Base-by-base conservation (phyloP, 768 basidiomycete genomes). In the Leccinum truebloodii region DNA sequence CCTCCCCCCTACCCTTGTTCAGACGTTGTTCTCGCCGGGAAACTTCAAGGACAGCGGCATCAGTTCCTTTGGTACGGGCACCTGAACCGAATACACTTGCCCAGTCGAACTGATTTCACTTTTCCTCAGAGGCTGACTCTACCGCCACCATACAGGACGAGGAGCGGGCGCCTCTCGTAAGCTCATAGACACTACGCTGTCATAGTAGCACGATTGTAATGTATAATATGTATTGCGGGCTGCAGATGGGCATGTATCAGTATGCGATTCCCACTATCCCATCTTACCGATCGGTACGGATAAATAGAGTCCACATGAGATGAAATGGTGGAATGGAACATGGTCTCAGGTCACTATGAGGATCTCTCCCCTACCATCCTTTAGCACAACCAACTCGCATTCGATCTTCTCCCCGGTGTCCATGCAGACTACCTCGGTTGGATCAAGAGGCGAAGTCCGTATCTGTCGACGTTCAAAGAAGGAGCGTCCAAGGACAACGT, bases 371-470 rank as follows among this genome's bases (percentile, higher is more conserved):
- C 85, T 84, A 8, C 93, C 94, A 71, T 98, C 94, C 73, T 93
- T 90, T 62, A 98, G 77, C 56, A 98, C 90, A 28, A 97, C 94
- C 13, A 96, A 75, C 72, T 97, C 94, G 73, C 93, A 95, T 61
- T 92, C 91, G 52, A 97, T 85, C 72, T 87, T 90, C 77, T 97
- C 95, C 6, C 92, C 92, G 0, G 89, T 92, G 71, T 98, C 97
- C 76, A 93, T 82, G 70, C 95, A 97, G 3, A 92, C 85, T 14
- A 99, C 88, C 65, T 90, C 86, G 10, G 97, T 98, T 41, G 87
- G 88, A 71, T 99, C 96, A 44, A 88, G 78, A 0, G 88, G 78
- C 70, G 90, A 92, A 32, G 85, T 86, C 26, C 26, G 26, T 64
- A 98, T 86, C 69, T 89, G 89, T 65, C 93, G 80, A 68, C 82